Percentiles rank a stretch among this genome's conserved stretches.
Conservation (phyloP, 148 eudicot genomes). For the Salicornia ramosissima region DNA sequence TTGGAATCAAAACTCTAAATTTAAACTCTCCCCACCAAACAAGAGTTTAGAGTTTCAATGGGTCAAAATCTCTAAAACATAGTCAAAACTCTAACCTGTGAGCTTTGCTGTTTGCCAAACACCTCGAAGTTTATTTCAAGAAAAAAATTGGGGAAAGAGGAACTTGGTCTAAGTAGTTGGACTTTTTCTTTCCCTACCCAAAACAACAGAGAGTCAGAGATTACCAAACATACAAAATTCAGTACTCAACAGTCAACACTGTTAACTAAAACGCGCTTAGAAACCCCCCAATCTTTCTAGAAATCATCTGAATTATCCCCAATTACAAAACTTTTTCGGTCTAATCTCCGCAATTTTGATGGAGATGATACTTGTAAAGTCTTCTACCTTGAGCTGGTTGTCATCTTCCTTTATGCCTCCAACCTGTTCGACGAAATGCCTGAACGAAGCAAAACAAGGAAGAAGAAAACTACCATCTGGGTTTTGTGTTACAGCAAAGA, state of each 20-base stretch:
- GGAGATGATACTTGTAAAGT: not conserved
- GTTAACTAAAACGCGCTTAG: not conserved
- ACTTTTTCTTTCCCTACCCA: too few species aligned
- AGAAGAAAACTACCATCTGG: conserved; percentile 11
- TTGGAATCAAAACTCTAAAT: too few species aligned
- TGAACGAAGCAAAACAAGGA: conserved; percentile 15
- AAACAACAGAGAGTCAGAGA: too few species aligned
- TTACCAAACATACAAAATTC: not conserved
- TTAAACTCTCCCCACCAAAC: too few species aligned
- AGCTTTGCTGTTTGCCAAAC: too few species aligned
- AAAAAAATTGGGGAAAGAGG: too few species aligned
- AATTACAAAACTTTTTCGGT: not conserved
- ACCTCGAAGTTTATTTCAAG: too few species aligned
- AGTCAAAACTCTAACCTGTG: too few species aligned
- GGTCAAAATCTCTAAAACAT: too few species aligned
- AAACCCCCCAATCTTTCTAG: not conserved
- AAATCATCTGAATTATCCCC: not conserved
- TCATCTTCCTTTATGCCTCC: conserved; percentile 27
- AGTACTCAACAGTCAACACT: not conserved
- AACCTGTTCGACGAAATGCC: conserved; percentile 44
- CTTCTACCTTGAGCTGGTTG: conserved; percentile 6
- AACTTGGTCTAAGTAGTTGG: too few species aligned
- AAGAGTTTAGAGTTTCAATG: too few species aligned
- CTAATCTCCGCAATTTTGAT: not conserved
- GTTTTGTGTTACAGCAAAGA: conserved; percentile 34